Conservation (phyloP, 2,329 filamentous ascomycete species). For the Nigrospora oryzae region DNA sequence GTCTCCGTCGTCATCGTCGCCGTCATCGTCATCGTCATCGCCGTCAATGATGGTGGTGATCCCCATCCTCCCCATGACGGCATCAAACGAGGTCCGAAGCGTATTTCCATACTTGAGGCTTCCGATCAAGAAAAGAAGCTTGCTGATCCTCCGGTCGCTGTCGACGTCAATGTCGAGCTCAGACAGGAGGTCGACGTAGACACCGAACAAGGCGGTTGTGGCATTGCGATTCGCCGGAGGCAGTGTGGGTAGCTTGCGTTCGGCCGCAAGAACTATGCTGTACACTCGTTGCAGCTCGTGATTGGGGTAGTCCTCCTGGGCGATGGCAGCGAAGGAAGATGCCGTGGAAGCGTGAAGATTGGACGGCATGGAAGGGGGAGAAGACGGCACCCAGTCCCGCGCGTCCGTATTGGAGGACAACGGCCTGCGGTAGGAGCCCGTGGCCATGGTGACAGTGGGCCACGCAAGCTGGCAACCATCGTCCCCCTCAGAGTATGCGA, state of each 20-base stretch:
- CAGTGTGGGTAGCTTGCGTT: constrained; percentile 49
- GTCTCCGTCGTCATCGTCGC: neutral
- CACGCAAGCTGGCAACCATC: neutral
- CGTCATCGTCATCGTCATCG: neutral
- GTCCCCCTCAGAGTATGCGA: too few relatives aligned
- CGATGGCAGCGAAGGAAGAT: constrained; percentile 7
- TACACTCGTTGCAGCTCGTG: constrained; percentile 73
- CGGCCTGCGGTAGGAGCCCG: neutral
- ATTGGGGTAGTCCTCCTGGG: constrained; percentile 3
- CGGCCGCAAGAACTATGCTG: constrained; percentile 65
- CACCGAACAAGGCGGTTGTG: constrained; percentile 70
- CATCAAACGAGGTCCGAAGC: constrained; percentile 62
- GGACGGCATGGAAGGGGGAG: neutral
- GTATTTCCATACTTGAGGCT: constrained; percentile 48
- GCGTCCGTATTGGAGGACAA: neutral
- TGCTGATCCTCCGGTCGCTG: constrained; percentile 66
- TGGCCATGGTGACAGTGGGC: neutral
- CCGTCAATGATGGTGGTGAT: constrained; percentile 59
- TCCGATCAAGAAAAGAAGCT: constrained; percentile 72
- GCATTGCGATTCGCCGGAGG: constrained; percentile 57
- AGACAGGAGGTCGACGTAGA: constrained; percentile 70
- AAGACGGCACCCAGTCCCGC: neutral
- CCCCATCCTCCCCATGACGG: constrained; percentile 58
- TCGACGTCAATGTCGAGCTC: constrained; percentile 63
- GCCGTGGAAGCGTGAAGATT: neutral